Evolutionary conservation across 2,329 filamentous ascomycete genomes (phyloP), one percentile per base, ranked within the genome.

Genomic region (Colletotrichum sp.): DNA sequence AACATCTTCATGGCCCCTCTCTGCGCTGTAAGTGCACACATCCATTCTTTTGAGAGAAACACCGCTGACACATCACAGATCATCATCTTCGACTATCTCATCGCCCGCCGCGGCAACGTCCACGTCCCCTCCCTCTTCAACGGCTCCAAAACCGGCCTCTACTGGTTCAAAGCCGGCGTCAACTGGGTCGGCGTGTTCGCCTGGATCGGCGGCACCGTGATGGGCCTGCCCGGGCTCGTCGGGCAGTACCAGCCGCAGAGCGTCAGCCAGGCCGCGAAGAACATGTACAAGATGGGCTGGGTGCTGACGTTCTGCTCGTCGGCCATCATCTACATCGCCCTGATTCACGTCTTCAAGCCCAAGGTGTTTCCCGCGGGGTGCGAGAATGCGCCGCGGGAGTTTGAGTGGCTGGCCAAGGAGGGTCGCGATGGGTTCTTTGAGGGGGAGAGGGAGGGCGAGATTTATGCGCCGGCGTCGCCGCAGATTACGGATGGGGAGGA

Each of bases 41-140:
- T 34, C 13, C 6, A 34, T 34, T 15, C 34, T 34, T 34, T 15
- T 34, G 34, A 34, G n/a, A 21, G 60, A 9, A 10, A 9, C 60
- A 63, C 7, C 3, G 12, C 70, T 73, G 15, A 75, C 62, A 8
- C 34, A 10, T 18, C 18, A 1, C 10, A 76, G 75, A 75, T 83
- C 15, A 84, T 85, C 76, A 79, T 85, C 8, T 79, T 82, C 26
- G 85, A 86, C 75, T 86, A 85, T 75, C 80, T 80, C 62, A 44
- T 83, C 59, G 79, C 82, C 1, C 79, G 82, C 30, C 81, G 74
- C 12, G 83, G 84, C 15, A 84, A 84, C 68, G 68, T 85, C 7
- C 78, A 83, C 57, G 77, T 85, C 3, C 80, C 81, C 0, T 82
- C 82, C 5, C 77, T 83, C 55, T 85, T 82, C 75, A 77, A 80